phyloP scores from a whole-genome alignment of 306 rosid genomes.

The Citrullus colocynthis region DNA sequence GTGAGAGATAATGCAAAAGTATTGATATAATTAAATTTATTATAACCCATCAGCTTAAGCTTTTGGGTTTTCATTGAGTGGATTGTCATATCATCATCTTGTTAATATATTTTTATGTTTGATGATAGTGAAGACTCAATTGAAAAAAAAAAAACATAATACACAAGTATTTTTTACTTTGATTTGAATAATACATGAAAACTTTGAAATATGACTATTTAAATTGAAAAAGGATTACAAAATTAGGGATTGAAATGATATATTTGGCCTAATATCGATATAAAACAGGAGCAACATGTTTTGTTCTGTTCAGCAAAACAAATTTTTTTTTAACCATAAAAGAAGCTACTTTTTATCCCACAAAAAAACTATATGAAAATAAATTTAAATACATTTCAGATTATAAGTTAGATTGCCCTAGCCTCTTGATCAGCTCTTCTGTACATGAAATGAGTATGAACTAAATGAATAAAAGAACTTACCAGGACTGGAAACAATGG shows the following conservation, averaged over 20 bases:
- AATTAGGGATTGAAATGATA: background rate
- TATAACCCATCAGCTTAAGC: background rate
- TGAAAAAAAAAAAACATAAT: too few species aligned
- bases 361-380: background rate
- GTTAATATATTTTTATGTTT: background rate
- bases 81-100: background rate
- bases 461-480: constrained; percentile 20
- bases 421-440: background rate
- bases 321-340: background rate
- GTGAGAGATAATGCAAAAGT: background rate
- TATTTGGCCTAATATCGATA: background rate
- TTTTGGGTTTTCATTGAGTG: background rate
- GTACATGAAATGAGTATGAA: background rate
- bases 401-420: background rate
- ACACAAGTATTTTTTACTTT: too few species aligned
- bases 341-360: background rate
- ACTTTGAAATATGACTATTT: background rate
- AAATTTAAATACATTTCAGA: background rate
- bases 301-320: background rate
- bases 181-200: too few species aligned
- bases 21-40: too few species aligned
- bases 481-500: constrained; percentile 94
- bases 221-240: background rate
- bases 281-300: background rate
- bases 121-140: too few species aligned